These are phyloP conservation scores for Pythium insidiosum DNA, from an alignment of 352 stramenopile genomes.

Conservation along the genomic window DNA sequence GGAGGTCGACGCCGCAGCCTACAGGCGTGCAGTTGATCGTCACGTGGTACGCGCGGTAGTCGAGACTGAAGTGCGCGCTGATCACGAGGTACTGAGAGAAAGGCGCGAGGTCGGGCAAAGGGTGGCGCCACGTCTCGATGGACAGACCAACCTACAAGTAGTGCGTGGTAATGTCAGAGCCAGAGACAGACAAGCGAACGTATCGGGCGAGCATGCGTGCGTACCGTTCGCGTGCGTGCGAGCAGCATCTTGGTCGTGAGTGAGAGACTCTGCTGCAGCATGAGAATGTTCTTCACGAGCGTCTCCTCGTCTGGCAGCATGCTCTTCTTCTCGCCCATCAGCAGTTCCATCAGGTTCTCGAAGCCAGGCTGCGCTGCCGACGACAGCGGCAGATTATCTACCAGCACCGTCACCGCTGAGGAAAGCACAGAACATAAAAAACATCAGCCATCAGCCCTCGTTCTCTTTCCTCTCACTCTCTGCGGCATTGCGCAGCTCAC, in stretches of 20 bases:
- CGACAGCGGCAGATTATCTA: constrained; percentile 65
- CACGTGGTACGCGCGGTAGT: constrained; percentile 59
- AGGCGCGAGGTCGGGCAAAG: constrained; percentile 17
- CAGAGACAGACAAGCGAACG: not conserved
- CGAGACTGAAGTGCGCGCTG: constrained; percentile 72
- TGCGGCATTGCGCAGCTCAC: too few relatives aligned
- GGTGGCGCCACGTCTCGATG: constrained; percentile 56
- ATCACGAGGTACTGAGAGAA: constrained; percentile 51
- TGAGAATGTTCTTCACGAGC: constrained; percentile 47
- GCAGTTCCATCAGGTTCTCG: constrained; percentile 56
- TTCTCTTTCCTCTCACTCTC: too few relatives aligned
- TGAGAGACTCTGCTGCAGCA: constrained; percentile 66
- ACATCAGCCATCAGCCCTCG: not conserved
- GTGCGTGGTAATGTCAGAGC: too few relatives aligned
- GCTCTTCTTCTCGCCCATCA: constrained; percentile 65
- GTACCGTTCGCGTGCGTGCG: constrained; percentile 38
- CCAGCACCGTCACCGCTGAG: constrained; percentile 52
- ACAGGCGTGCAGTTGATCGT: constrained; percentile 44
- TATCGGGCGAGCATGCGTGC: not conserved
- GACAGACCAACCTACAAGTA: constrained; percentile 51
- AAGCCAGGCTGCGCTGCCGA: constrained; percentile 52
- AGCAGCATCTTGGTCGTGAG: constrained; percentile 65
- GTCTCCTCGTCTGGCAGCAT: constrained; percentile 44
- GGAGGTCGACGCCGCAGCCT: constrained; percentile 25
- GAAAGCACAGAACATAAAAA: not conserved